These are phyloP conservation scores for Phytophthora hibernalis DNA, from an alignment of 352 stramenopile species.

Conservation along the genomic window DNA sequence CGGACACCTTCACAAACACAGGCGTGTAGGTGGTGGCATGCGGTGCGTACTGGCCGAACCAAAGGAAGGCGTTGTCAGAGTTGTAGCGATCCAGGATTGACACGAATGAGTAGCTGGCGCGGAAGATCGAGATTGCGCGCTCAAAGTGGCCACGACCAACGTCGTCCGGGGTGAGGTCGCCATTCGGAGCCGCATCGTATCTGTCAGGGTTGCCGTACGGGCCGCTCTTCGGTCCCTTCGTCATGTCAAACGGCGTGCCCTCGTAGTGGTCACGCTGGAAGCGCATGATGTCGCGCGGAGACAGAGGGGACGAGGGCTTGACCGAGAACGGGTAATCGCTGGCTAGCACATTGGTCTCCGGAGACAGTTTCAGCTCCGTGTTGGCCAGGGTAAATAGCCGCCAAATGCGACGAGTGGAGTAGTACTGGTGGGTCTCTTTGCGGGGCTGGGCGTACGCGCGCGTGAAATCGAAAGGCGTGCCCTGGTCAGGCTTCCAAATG, in stretches of 20 bases:
- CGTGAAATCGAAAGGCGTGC: constrained; percentile 90
- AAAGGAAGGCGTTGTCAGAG: constrained; percentile 70
- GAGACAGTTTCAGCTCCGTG: constrained; percentile 71
- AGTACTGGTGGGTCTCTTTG: constrained; percentile 68
- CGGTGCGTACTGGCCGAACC: constrained; percentile 92
- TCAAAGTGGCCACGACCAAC: constrained; percentile 80
- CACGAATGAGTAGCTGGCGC: constrained; percentile 91
- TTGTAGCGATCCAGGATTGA: constrained; percentile 69
- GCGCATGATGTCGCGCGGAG: constrained; percentile 88
- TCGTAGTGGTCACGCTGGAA: constrained; percentile 95
- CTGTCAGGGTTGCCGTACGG: constrained; percentile 93
- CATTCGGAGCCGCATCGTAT: constrained; percentile 69
- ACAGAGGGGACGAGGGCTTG: constrained; percentile 57
- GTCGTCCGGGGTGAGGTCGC: constrained; percentile 59
- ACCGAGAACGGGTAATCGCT: constrained; percentile 92
- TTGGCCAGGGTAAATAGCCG: constrained; percentile 87
- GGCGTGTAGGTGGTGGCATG: constrained; percentile 90
- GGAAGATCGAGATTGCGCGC: constrained; percentile 94
- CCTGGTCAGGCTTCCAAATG: constrained; percentile 69
- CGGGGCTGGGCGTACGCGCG: constrained; percentile 81
- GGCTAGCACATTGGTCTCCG: constrained; percentile 75
- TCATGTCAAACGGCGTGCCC: constrained; percentile 93
- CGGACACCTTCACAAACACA: constrained; percentile 77
- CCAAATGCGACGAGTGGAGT: constrained; percentile 92
- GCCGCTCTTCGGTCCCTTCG: constrained; percentile 70